Conservation (phyloP, 257 asterid species). For the Salvia miltiorrhiza region DNA sequence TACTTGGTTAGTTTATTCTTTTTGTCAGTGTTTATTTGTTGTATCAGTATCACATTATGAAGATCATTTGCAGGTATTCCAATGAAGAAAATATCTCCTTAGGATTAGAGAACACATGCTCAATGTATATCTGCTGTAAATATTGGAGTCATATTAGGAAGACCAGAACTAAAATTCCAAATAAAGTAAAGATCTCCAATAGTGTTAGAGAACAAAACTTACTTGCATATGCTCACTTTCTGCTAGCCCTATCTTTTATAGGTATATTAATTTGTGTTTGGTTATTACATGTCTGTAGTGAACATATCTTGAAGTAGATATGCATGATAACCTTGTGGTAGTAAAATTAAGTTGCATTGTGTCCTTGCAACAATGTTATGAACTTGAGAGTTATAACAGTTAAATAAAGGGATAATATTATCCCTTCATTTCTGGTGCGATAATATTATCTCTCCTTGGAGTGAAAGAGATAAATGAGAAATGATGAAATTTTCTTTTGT, state of each 20-base stretch:
- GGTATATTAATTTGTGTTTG: neutral
- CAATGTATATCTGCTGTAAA: neutral
- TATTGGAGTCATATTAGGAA: neutral
- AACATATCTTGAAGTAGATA: neutral
- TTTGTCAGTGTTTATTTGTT: slow-evolving; percentile 7
- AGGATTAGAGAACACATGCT: neutral
- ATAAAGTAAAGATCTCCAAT: neutral
- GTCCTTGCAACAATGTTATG: no score
- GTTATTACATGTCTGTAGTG: neutral
- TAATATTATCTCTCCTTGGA: no score
- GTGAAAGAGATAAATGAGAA: no score
- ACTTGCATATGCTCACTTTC: neutral
- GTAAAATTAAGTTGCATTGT: no score
- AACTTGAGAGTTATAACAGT: no score
- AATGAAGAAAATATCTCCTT: neutral
- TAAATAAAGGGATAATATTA: no score
- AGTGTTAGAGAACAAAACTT: neutral
- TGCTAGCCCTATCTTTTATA: neutral
- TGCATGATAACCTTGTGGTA: neutral
- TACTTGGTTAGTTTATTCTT: slow-evolving; percentile 58
- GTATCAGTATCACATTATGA: neutral
- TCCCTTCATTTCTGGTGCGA: no score
- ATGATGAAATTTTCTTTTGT: no score
- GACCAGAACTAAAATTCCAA: neutral
- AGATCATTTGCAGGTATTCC: neutral